Conservation (phyloP, 2,329 filamentous ascomycete genomes). For the Botrytis galanthina region DNA sequence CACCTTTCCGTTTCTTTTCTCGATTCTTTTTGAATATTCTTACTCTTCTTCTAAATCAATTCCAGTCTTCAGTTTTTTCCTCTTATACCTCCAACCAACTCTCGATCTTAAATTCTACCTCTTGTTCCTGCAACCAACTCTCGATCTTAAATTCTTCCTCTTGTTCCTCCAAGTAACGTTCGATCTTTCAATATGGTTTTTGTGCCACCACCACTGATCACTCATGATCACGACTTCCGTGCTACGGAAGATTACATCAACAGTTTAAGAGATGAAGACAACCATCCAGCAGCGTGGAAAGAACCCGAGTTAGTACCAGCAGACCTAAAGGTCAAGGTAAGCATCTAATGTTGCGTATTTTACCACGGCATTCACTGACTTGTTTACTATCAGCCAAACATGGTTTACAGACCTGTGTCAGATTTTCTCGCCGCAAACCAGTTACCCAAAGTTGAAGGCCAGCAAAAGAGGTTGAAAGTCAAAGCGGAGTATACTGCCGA, state of each 20-base stretch:
- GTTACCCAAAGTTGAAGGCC: background rate
- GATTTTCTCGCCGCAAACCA: accelerated
- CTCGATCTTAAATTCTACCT: accelerated
- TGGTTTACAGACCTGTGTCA: too few relatives aligned
- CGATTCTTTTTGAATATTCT: background rate
- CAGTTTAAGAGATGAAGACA: background rate
- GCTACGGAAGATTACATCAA: background rate
- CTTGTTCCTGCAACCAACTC: accelerated
- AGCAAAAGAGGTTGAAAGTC: background rate
- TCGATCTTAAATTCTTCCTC: accelerated
- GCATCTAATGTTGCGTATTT: background rate
- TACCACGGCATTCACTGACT: background rate
- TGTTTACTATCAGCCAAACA: background rate
- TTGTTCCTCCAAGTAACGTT: accelerated
- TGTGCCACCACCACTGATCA: background rate
- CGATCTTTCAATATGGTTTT: background rate
- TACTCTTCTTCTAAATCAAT: background rate
- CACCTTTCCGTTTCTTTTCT: background rate
- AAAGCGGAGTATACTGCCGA: accelerated
- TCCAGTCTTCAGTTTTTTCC: accelerated
- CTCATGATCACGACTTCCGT: background rate
- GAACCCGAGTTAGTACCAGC: background rate
- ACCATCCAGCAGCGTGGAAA: background rate
- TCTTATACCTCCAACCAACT: accelerated
- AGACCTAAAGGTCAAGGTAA: too few relatives aligned